Evolutionary conservation across 2,329 filamentous ascomycete species (phyloP), one percentile per base, ranked within the genome.

Genomic region (Pestalotiopsis sp.): DNA sequence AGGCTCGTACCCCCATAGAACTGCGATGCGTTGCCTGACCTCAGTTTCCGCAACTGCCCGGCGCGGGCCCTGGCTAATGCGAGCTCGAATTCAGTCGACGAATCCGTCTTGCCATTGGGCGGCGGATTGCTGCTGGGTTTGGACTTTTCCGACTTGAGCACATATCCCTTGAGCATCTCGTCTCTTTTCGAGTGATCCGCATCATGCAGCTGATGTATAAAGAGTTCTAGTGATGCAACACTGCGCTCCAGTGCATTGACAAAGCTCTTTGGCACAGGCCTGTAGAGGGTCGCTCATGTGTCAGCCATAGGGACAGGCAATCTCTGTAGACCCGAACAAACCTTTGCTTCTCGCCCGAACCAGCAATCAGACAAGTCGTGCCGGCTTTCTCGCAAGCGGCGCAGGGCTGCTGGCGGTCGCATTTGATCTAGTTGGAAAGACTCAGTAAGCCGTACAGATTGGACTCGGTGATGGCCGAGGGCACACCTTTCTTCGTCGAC

Each of bases 1-100:
- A 83, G 78, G 69, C 83, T 84, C 17, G 83, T 84, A 17, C 82
- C 79, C 7, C 83, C 83, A 72, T 83, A 85, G 74, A 84, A 85
- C 67, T 84, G 82, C 3, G 81, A 75, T 5, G 80, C 77, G 52
- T 78, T 81, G 20, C 81, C 80, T 52, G 78, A 77, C 61, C 74
- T 73, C 6, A 76, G 73, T 67, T 77, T 80, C 40, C 78, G 76
- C 61, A 82, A 75, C 20, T 81, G 80, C 4, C 82, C 79, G 26
- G 80, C 74, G 30, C 75, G 71, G 13, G 74, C 73, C 11, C 75
- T 73, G 24, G 75, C 75, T n/a, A 77, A 68, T 22, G 77, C 72
- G n/a, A 71, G 68, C 20, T 71, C 70, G 14, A 71, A 67, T 56
- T 71, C 66, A 14, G 68, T 71, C 30, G 62, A 68, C 14, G 58